Base-by-base conservation (phyloP, 768 basidiomycete genomes). In the Tephrocybe rancida region DNA sequence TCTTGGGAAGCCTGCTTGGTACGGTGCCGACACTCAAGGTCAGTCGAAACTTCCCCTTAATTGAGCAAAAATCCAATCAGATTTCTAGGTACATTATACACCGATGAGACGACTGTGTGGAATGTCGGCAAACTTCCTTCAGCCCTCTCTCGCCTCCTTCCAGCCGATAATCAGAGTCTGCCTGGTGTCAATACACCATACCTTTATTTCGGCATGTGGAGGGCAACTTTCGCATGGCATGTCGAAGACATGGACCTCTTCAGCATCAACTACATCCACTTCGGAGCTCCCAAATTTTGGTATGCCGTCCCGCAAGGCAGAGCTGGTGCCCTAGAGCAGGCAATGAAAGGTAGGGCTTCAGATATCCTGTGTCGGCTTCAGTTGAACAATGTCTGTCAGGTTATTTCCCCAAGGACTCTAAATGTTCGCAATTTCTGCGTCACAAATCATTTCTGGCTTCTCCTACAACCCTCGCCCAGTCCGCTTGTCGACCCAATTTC, bases 191-290 rank as follows among this genome's bases (percentile, higher is more conserved):
- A 98, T 65, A 88, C 94, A 2, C 96, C 96, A 0, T 98, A 98
- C 67, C 82, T 98, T 2, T 98, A 98, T 70, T 98, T 95, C 67
- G 97, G 97, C 58, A 98, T 98, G 95, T 99, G 97, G 97, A 80
- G 95, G 46, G 96, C 96, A 21, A 94, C 94, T 0, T 98, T 98
- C 70, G 92, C 95, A 0, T 99, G 97, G 96, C 97, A 99, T 63
- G 97, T 99, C 44, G 97, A 99, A 70, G 97, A 99, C 70, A 97
- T 98, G 92, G 97, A 99, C 65, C 79, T 99, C 1, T 98, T 96
- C 72, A 95, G 93, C 52, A 98, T 99, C 74, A 99, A 99, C 67
- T 98, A 95, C 67, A 92, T 99, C 50, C 97, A 99, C 69, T 98
- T 98, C 61, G 97, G 97, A 0, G 95, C 95, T 0, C 95, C 95